Percentiles rank a stretch among this genome's conserved stretches.
Evolutionary conservation across 2,329 filamentous ascomycete genomes (phyloP).

Genomic region (Rhytidhysteron rufulum): DNA sequence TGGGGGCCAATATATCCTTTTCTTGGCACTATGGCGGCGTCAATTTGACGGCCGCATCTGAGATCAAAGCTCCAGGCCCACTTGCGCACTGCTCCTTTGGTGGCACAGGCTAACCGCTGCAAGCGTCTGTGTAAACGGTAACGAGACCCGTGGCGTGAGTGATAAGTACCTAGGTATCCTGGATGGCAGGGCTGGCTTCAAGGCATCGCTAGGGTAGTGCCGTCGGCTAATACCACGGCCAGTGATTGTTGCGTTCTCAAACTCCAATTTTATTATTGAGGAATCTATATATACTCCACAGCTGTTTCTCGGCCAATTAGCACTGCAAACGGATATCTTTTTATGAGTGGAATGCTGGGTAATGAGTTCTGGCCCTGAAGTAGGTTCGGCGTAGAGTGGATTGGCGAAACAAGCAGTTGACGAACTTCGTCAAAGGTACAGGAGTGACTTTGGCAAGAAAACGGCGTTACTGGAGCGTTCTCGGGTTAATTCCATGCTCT

Average conservation of each 20-base stretch:
- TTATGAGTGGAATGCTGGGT: neutral
- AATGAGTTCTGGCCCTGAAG: neutral
- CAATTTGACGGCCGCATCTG: constrained; percentile 26
- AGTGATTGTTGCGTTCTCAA: constrained; percentile 9
- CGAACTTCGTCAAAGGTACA: neutral
- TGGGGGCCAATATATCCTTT: constrained; percentile 31
- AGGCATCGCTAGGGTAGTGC: constrained; percentile 9
- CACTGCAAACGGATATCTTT: too few species aligned
- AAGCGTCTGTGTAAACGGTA: constrained; percentile 27
- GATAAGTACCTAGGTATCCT: constrained; percentile 25
- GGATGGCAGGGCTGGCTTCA: constrained; percentile 29
- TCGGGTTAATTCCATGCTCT: neutral
- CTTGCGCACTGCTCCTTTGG: constrained; percentile 26
- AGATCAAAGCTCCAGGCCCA: constrained; percentile 37
- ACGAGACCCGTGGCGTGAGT: constrained; percentile 27
- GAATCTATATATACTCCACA: neutral
- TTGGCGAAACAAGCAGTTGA: neutral
- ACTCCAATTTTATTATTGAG: constrained; percentile 5
- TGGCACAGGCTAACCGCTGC: constrained; percentile 34
- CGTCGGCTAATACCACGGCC: constrained; percentile 31
- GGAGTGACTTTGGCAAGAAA: too few species aligned
- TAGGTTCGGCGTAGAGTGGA: neutral
- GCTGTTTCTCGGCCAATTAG: too few species aligned
- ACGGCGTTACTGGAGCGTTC: neutral
- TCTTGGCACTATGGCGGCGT: constrained; percentile 26